phyloP scores from a whole-genome alignment of 129 eudicot species.

The Ambrosia trifida region DNA sequence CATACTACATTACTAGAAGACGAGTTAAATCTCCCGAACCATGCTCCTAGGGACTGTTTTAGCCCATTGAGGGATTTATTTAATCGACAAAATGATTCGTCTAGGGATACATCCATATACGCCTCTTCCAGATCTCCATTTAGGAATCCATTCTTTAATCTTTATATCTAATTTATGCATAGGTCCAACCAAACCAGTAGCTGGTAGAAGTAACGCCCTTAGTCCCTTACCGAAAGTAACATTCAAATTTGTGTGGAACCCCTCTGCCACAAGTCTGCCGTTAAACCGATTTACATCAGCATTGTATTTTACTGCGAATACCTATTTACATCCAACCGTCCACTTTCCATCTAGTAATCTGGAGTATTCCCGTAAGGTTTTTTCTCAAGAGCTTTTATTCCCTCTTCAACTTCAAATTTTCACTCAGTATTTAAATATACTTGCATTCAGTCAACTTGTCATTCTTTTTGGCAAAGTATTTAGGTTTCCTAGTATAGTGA shows the following conservation, averaged over 20 bases:
- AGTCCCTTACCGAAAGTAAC: neutral
- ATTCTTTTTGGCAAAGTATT: constrained; percentile 1
- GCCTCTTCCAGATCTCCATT: neutral
- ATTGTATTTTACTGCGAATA: neutral
- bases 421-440: neutral
- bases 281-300: neutral
- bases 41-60: neutral
- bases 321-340: neutral
- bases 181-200: neutral
- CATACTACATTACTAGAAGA: neutral
- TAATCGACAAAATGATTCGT: neutral
- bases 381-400: neutral
- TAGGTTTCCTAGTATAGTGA: neutral
- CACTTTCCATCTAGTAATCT: neutral
- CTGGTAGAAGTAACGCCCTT: neutral
- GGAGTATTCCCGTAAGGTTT: neutral
- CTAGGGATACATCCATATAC: neutral
- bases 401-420: neutral
- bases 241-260: neutral
- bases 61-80: neutral
- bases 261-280: neutral
- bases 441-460: neutral
- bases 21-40: neutral
- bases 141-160: neutral
- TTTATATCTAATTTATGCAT: no score